phyloP scores from a whole-genome alignment of 371 early-diverging fungal genomes.

The Mortierella sp. region DNA sequence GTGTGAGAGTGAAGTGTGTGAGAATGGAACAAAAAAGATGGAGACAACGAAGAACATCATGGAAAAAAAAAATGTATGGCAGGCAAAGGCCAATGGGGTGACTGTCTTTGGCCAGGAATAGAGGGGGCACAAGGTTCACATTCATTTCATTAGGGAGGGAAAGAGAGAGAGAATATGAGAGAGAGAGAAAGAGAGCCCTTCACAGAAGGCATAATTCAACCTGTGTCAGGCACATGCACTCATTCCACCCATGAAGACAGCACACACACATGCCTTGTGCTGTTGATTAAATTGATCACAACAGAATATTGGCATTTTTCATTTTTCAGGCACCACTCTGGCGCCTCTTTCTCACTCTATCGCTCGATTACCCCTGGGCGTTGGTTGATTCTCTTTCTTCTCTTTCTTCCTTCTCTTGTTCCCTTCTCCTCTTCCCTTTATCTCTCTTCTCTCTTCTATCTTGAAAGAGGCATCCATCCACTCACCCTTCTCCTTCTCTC shows the following conservation, averaged over 20 bases:
- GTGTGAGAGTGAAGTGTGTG: neutral
- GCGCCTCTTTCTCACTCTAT: neutral
- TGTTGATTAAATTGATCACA: too few species aligned
- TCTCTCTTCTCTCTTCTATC: neutral
- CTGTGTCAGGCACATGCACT: too few species aligned
- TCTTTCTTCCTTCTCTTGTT: neutral
- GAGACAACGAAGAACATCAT: neutral
- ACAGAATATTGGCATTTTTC: too few species aligned
- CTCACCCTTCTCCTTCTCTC: neutral
- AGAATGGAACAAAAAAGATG: neutral
- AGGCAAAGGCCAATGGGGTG: too few species aligned
- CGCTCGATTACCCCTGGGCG: neutral
- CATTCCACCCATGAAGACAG: too few species aligned
- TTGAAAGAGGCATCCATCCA: neutral
- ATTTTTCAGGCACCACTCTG: neutral
- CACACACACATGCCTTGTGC: too few species aligned
- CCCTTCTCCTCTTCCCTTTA: neutral
- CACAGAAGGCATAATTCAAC: too few species aligned
- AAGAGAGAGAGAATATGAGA: too few species aligned
- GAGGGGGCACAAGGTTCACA: too few species aligned
- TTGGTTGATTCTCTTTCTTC: neutral
- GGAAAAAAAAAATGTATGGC: neutral
- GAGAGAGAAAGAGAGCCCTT: too few species aligned
- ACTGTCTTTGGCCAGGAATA: too few species aligned
- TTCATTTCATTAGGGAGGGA: too few species aligned